Conservation (phyloP, 768 basidiomycete species). For the Cubamyces sp. region DNA sequence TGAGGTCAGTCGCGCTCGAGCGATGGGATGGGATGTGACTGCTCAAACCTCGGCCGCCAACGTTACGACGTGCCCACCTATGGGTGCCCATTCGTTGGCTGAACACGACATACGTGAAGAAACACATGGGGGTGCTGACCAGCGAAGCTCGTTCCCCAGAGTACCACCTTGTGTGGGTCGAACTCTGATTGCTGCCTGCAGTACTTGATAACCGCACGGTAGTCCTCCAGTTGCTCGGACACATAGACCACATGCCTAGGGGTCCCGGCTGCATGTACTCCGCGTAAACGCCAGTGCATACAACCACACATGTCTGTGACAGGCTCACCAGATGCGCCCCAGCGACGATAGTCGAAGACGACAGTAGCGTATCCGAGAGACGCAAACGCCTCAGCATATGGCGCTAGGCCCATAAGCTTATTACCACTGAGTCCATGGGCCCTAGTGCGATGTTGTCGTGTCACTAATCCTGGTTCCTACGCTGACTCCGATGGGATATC, state of each 20-base stretch:
- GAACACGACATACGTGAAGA: neutral
- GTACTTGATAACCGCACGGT: slow-evolving; percentile 41
- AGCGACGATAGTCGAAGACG: slow-evolving; percentile 45
- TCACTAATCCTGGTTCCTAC: neutral
- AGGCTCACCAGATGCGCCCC: slow-evolving; percentile 40
- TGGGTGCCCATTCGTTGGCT: neutral
- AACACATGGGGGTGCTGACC: slow-evolving; percentile 24
- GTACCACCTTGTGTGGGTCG: slow-evolving; percentile 36
- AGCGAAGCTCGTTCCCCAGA: slow-evolving; percentile 43
- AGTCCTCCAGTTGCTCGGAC: slow-evolving; percentile 43
- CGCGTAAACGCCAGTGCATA: neutral
- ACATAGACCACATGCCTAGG: slow-evolving; percentile 36
- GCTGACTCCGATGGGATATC: neutral
- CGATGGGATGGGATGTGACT: neutral
- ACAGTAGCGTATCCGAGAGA: slow-evolving; percentile 38
- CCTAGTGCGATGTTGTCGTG: slow-evolving; percentile 24
- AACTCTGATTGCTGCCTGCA: slow-evolving; percentile 36
- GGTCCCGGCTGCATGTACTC: slow-evolving; percentile 34
- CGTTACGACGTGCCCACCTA: slow-evolving; percentile 39
- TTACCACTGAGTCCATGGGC: slow-evolving; percentile 40
- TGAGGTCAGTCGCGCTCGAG: neutral
- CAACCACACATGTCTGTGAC: neutral
- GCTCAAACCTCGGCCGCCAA: slow-evolving; percentile 36
- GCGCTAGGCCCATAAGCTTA: slow-evolving; percentile 38
- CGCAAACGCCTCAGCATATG: slow-evolving; percentile 39